Evolutionary conservation across 2,329 filamentous ascomycete genomes (phyloP).

Genomic region (Stylonectria norvegica): DNA sequence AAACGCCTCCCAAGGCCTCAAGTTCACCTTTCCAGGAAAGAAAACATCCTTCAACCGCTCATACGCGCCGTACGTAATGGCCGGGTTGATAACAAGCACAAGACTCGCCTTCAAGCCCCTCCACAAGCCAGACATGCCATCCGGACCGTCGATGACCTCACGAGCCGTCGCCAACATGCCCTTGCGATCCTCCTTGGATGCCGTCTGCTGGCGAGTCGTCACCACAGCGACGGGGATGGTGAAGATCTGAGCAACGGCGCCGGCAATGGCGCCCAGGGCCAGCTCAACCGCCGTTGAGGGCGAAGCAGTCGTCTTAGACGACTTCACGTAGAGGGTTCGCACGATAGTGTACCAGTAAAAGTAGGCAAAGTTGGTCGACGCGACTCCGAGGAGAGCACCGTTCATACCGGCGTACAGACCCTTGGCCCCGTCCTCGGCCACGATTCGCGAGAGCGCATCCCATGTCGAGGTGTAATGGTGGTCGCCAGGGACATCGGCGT

Average conservation of each 20-base stretch:
- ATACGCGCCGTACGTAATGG: slow-evolving; percentile 96
- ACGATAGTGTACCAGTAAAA: slow-evolving; percentile 99
- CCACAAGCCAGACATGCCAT: slow-evolving; percentile 88
- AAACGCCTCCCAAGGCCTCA: slow-evolving; percentile 87
- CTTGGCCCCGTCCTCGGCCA: slow-evolving; percentile 70
- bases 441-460: slow-evolving; percentile 84
- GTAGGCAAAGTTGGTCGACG: slow-evolving; percentile 97
- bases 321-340: slow-evolving; percentile 71
- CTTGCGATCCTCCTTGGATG: slow-evolving; percentile 78
- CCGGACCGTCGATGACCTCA: slow-evolving; percentile 86
- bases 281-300: slow-evolving; percentile 82
- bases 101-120: slow-evolving; percentile 92
- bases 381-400: slow-evolving; percentile 84
- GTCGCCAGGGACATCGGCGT: slow-evolving; percentile 43
- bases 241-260: slow-evolving; percentile 88
- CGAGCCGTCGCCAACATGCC: slow-evolving; percentile 81
- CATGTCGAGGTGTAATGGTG: slow-evolving; percentile 82
- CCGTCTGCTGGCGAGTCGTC: slow-evolving; percentile 93
- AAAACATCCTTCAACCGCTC: slow-evolving; percentile 77
- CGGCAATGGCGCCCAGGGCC: slow-evolving; percentile 78
- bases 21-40: slow-evolving; percentile 70
- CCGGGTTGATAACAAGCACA: slow-evolving; percentile 91
- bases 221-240: slow-evolving; percentile 96
- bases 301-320: slow-evolving; percentile 46
- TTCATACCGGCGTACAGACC: slow-evolving; percentile 89